Evolutionary conservation across 768 basidiomycete species (phyloP).

Genomic region (Coprinopsis marcescibilis): DNA sequence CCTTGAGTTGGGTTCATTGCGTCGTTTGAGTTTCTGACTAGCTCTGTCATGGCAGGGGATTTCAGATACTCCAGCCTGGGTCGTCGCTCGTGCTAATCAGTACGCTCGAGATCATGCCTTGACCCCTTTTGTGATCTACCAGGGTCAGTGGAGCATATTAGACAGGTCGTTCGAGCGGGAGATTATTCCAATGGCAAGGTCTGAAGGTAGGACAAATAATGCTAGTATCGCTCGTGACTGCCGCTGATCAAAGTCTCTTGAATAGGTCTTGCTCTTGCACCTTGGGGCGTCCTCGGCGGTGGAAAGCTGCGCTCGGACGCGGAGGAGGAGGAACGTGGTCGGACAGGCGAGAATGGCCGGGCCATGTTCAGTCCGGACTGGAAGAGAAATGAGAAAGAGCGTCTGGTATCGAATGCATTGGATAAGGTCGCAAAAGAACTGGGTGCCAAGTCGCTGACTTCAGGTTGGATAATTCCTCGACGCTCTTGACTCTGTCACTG

Average conservation of each 20-base stretch:
- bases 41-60: constrained; percentile 25
- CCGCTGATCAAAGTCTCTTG: constrained; percentile 14
- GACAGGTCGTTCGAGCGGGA: constrained; percentile 48
- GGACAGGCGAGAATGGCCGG: constrained; percentile 35
- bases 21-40: no score
- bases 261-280: constrained; percentile 28
- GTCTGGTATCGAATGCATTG: constrained; percentile 35
- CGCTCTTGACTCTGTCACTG: not conserved
- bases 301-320: constrained; percentile 51
- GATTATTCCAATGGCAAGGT: constrained; percentile 41
- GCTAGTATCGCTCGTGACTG: not conserved
- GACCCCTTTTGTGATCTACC: constrained; percentile 50
- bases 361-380: constrained; percentile 24
- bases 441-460: constrained; percentile 39
- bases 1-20: not conserved
- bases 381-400: constrained; percentile 41
- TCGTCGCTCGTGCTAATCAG: constrained; percentile 42
- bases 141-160: constrained; percentile 40
- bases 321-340: constrained; percentile 23
- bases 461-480: constrained; percentile 24
- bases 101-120: constrained; percentile 44
- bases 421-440: constrained; percentile 47
- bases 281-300: constrained; percentile 26
- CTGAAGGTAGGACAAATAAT: constrained; percentile 26
- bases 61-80: constrained; percentile 43